Conservation (phyloP, 192 early-diverging fungal species). For the Allomyces javanicus region DNA sequence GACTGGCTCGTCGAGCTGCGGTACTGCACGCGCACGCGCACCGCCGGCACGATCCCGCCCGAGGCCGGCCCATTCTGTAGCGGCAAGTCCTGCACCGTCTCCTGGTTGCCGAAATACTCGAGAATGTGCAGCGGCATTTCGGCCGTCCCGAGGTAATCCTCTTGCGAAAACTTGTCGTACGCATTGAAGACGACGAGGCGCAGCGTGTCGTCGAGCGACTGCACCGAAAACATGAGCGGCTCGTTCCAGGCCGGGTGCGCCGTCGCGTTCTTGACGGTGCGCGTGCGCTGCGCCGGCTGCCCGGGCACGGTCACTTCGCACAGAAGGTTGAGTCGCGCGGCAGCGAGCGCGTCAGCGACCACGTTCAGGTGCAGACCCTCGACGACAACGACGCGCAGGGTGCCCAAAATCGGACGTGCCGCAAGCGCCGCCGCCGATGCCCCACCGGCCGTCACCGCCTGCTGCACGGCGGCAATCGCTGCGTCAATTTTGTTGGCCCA, state of each 20-base stretch:
- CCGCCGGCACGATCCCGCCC: no score
- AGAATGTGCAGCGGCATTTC: conserved; percentile 19
- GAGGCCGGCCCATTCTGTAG: background rate
- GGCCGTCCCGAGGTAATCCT: conserved; percentile 19
- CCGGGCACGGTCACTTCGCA: background rate
- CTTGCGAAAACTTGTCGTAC: conserved; percentile 21
- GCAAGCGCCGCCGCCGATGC: background rate
- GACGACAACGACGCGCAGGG: background rate
- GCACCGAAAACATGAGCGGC: conserved; percentile 15
- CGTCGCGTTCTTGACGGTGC: background rate
- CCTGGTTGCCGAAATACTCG: conserved; percentile 22
- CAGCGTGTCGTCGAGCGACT: conserved; percentile 13
- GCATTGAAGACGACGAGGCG: conserved; percentile 13
- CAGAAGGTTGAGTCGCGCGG: background rate
- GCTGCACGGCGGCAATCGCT: background rate
- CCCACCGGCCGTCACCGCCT: background rate
- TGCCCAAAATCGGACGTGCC: background rate
- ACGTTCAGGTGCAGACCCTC: background rate
- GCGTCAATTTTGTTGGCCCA: background rate
- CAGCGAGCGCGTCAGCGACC: background rate
- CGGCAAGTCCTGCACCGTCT: conserved; percentile 9
- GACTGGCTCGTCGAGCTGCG: no score
- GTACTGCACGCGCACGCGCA: no score
- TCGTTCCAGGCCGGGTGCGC: background rate
- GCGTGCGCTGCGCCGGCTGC: background rate